These are phyloP conservation scores for Fraxinus ornus DNA, from an alignment of 305 asterid genomes.

Conservation along the genomic window DNA sequence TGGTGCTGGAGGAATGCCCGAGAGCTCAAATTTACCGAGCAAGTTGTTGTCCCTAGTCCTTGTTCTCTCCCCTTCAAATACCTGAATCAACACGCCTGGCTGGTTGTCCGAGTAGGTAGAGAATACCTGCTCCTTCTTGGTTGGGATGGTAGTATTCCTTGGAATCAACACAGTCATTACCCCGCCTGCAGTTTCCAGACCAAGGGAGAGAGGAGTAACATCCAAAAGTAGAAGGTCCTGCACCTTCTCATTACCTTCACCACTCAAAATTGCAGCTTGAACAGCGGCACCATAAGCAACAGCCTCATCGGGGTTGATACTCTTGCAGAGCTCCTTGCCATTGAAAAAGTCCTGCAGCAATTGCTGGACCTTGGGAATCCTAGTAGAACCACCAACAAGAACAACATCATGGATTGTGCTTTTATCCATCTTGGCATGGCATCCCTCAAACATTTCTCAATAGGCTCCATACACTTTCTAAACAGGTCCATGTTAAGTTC, in stretches of 20 bases:
- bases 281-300: conserved; percentile 93
- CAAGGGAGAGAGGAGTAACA: conserved; percentile 81
- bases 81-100: conserved; percentile 80
- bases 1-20: conserved; percentile 83
- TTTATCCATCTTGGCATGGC: background rate
- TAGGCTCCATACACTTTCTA: background rate
- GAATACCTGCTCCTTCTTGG: conserved; percentile 79
- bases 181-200: conserved; percentile 79
- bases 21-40: conserved; percentile 75
- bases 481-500: background rate
- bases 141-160: conserved; percentile 76
- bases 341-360: conserved; percentile 12
- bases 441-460: background rate
- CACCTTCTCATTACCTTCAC: conserved; percentile 82
- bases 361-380: background rate
- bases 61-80: conserved; percentile 75
- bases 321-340: conserved; percentile 87
- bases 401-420: background rate
- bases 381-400: background rate
- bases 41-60: conserved; percentile 75
- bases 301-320: conserved; percentile 87
- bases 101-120: conserved; percentile 80
- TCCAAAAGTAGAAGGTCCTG: conserved; percentile 71
- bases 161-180: conserved; percentile 79
- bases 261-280: conserved; percentile 77